A percentile compares a stretch with the other conserved stretches of the same genome.
Evolutionary conservation across 1,139 yeast genomes (phyloP).

Genomic region (Debaryomyces coudertii): DNA sequence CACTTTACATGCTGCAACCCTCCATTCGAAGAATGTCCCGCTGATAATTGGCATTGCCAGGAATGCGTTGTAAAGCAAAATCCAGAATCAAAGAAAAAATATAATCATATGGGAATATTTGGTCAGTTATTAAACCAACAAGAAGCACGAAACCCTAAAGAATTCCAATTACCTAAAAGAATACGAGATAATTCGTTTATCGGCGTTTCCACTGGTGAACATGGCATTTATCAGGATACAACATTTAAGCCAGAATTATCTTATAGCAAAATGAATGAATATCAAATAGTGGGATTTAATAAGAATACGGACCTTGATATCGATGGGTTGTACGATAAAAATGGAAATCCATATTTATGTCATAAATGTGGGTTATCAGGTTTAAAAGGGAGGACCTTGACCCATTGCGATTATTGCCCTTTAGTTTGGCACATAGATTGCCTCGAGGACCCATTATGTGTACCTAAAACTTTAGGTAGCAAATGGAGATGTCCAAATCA

Average conservation of each 20-base stretch:
- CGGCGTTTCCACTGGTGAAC: slow-evolving; percentile 66
- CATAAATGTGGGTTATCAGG: slow-evolving; percentile 79
- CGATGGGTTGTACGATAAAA: slow-evolving; percentile 62
- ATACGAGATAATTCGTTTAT: slow-evolving; percentile 71
- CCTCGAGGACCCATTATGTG: slow-evolving; percentile 71
- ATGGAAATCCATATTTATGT: slow-evolving; percentile 69
- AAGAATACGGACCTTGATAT: slow-evolving; percentile 60
- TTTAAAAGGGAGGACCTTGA: slow-evolving; percentile 51
- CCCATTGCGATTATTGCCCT: slow-evolving; percentile 84
- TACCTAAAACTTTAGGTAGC: slow-evolving; percentile 74
- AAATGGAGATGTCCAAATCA: slow-evolving; percentile 97
- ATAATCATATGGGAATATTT: slow-evolving; percentile 57
- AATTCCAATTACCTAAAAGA: slow-evolving; percentile 68
- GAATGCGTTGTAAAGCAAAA: slow-evolving; percentile 56
- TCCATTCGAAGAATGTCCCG: slow-evolving; percentile 81
- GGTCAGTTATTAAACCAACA: slow-evolving; percentile 63
- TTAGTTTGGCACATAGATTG: slow-evolving; percentile 95
- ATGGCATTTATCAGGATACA: slow-evolving; percentile 72
- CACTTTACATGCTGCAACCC: slow-evolving; percentile 93
- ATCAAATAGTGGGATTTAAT: slow-evolving; percentile 42
- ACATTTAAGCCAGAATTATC: slow-evolving; percentile 56
- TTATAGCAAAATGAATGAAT: slow-evolving; percentile 42
- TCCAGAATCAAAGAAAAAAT: slow-evolving; percentile 32
- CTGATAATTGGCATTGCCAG: slow-evolving; percentile 87
- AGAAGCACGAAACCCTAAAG: slow-evolving; percentile 67